Percentiles rank a stretch among this genome's conserved stretches.
Evolutionary conservation across 2,329 filamentous ascomycete species (phyloP).

Genomic region (Iodosphaeria phyllophila): DNA sequence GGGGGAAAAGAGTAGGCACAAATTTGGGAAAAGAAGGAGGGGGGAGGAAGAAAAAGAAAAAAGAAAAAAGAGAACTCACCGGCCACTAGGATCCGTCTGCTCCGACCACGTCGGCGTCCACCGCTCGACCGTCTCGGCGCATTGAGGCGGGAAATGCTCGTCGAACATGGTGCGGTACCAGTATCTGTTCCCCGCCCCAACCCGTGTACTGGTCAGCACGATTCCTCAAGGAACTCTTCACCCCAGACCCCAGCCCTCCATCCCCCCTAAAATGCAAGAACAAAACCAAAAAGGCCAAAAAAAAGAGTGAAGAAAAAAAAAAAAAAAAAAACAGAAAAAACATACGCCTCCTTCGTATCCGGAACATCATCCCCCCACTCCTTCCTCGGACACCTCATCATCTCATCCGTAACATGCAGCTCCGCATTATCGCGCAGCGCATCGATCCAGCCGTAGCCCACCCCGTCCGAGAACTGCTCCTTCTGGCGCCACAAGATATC

Average conservation of each 20-base stretch:
- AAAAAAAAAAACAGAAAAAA: constrained; percentile 6
- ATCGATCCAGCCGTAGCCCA: constrained; percentile 98
- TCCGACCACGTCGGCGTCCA: constrained; percentile 98
- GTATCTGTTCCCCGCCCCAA: constrained; percentile 38
- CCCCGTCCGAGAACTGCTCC: constrained; percentile 97
- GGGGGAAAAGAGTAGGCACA: too few species aligned
- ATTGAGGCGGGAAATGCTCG: constrained; percentile 88
- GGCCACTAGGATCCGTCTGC: constrained; percentile 86
- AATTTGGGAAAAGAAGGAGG: too few species aligned
- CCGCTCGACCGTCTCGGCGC: constrained; percentile 81
- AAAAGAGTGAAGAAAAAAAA: too few species aligned
- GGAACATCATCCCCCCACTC: constrained; percentile 90
- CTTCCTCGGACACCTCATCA: constrained; percentile 95
- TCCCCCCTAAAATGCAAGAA: too few species aligned
- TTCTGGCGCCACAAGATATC: constrained; percentile 97
- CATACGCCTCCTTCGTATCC: constrained; percentile 87
- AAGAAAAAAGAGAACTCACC: constrained; percentile 28
- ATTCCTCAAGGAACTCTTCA: too few species aligned
- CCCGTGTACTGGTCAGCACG: too few species aligned
- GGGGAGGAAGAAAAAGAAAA: background rate
- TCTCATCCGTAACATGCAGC: constrained; percentile 78
- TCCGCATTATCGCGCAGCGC: constrained; percentile 90
- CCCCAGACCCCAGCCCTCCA: too few species aligned
- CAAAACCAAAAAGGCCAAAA: too few species aligned
- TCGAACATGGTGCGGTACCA: constrained; percentile 99